Evolutionary conservation across 2,329 filamentous ascomycete genomes (phyloP).

Genomic region (Didymella pomorum): DNA sequence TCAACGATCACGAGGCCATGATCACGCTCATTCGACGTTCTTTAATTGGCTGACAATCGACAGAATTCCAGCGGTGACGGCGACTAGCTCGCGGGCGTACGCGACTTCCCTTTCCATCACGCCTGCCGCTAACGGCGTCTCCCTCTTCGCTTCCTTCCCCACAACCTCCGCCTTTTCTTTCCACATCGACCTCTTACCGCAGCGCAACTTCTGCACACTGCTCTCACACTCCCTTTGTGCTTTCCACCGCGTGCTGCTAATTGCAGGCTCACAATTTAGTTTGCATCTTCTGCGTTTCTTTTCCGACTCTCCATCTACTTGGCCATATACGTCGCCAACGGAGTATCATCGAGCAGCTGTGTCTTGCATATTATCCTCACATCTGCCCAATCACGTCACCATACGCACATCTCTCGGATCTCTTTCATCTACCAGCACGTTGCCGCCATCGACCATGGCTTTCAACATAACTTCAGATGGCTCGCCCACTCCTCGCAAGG

Average conservation of each 20-base stretch:
- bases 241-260: conserved; percentile 25
- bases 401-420: conserved; percentile 42
- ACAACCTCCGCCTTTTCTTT: conserved; percentile 18
- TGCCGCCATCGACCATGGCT: conserved; percentile 41
- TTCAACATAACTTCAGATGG: conserved; percentile 53
- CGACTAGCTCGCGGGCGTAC: conserved; percentile 14
- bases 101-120: conserved; percentile 26
- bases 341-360: conserved; percentile 35
- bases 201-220: conserved; percentile 21
- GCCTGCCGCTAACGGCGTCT: conserved; percentile 14
- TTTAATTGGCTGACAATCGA: neutral
- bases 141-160: conserved; percentile 23
- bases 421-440: conserved; percentile 42
- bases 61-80: conserved; percentile 20
- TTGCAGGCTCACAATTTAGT: conserved; percentile 34
- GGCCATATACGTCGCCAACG: conserved; percentile 48
- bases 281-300: conserved; percentile 33
- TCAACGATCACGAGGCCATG: neutral
- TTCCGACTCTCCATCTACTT: conserved; percentile 47
- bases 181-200: conserved; percentile 8
- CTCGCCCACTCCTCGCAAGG: conserved; percentile 54
- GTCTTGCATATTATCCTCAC: conserved; percentile 48
- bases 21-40: neutral
- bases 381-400: conserved; percentile 40
- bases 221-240: conserved; percentile 27